Percentiles rank a stretch among this genome's conserved stretches.
Conservation (phyloP, 495 filamentous ascomycete genomes). For the Penicillium dipodomyicola region DNA sequence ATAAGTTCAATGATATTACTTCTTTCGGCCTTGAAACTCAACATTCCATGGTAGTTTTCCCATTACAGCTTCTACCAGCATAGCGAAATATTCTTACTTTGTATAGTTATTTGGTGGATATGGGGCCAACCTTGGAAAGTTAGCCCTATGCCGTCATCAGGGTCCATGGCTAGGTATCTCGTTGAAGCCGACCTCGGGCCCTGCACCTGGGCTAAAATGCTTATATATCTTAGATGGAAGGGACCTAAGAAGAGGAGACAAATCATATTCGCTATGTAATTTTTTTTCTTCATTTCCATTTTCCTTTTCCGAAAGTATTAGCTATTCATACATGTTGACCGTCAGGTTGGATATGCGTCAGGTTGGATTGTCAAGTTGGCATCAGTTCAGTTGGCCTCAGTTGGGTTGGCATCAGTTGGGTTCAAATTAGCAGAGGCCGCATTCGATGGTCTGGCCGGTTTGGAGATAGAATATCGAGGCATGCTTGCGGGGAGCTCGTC, state of each 20-base stretch:
- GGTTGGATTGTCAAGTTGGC: neutral
- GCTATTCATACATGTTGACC: neutral
- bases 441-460: no score
- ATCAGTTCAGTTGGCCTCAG: neutral
- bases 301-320: neutral
- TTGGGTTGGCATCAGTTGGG: no score
- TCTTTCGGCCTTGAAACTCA: neutral
- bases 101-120: no score
- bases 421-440: no score
- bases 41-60: neutral
- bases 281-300: no score
- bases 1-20: conserved; percentile 12
- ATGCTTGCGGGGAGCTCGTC: neutral
- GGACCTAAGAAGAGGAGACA: neutral
- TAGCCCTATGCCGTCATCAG: neutral
- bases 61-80: neutral
- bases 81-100: neutral
- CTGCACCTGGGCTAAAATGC: neutral
- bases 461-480: neutral
- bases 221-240: neutral
- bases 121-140: neutral
- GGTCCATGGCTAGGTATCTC: neutral
- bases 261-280: neutral
- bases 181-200: neutral
- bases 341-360: neutral